Evolutionary conservation across 208 protist species (phyloP).

Genomic region (Angomonas ambiguus): DNA sequence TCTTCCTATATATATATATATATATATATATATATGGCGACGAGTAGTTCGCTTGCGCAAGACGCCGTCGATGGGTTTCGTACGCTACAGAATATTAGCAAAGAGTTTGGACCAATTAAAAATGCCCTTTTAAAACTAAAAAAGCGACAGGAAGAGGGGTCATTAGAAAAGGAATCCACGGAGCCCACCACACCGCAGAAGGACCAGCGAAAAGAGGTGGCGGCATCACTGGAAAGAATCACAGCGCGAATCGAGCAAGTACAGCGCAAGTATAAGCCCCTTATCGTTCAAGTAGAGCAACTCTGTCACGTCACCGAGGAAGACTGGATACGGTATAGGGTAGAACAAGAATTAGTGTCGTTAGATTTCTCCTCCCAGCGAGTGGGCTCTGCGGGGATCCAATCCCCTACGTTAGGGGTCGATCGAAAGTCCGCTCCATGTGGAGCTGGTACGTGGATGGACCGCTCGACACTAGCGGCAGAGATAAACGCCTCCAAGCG

Average conservation of each 20-base stretch:
- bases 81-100: conserved; percentile 69
- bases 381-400: no score
- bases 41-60: conserved; percentile 4
- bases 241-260: conserved; percentile 48
- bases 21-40: neutral
- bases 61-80: conserved; percentile 61
- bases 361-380: no score
- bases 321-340: neutral
- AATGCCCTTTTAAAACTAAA: conserved; percentile 51
- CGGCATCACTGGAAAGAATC: conserved; percentile 69
- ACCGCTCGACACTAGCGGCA: neutral
- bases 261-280: conserved; percentile 35
- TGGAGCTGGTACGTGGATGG: no score
- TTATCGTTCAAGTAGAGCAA: neutral
- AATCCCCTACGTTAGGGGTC: no score
- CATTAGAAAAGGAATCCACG: neutral
- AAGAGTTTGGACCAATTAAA: conserved; percentile 77
- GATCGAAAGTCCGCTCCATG: no score
- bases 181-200: conserved; percentile 26
- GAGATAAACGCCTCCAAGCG: neutral
- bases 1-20: conserved; percentile 8
- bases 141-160: conserved; percentile 57
- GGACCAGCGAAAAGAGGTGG: conserved; percentile 30
- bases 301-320: neutral
- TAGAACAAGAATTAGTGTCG: neutral